Conservation (phyloP, 177 flowering plant species). For the Vitis hybrid region DNA sequence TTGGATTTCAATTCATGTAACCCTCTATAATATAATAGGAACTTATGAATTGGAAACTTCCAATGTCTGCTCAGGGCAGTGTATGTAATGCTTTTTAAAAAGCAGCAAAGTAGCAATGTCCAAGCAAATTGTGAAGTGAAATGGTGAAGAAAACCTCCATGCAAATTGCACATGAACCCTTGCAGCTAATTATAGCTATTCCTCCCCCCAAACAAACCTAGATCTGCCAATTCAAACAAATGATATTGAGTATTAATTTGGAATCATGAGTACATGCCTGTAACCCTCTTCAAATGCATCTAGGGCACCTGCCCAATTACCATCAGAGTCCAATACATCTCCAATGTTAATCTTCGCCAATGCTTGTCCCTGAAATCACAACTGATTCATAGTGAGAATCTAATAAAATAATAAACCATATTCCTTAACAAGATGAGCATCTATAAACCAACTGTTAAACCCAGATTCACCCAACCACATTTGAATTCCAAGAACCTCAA, state of each 20-base stretch:
- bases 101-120: too few relatives aligned
- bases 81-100: too few relatives aligned
- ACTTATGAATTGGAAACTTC: too few relatives aligned
- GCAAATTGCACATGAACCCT: too few relatives aligned
- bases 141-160: too few relatives aligned
- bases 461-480: background rate
- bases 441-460: background rate
- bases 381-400: conserved; percentile 10
- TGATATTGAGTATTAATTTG: background rate
- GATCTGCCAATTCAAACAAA: background rate
- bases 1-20: too few relatives aligned
- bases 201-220: background rate
- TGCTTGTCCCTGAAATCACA: conserved; percentile 82
- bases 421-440: background rate
- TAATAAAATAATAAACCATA: conserved; percentile 3
- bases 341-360: conserved; percentile 85
- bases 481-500: conserved; percentile 5
- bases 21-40: too few relatives aligned
- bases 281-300: conserved; percentile 81
- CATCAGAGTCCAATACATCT: conserved; percentile 66
- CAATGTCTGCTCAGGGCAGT: too few relatives aligned
- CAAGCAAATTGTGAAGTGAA: too few relatives aligned
- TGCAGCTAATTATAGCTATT: too few relatives aligned
- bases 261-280: conserved; percentile 38
- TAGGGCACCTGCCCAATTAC: conserved; percentile 74